Evolutionary conservation across 495 filamentous ascomycete genomes (phyloP).

Genomic region (Penicilliopsis zonata): DNA sequence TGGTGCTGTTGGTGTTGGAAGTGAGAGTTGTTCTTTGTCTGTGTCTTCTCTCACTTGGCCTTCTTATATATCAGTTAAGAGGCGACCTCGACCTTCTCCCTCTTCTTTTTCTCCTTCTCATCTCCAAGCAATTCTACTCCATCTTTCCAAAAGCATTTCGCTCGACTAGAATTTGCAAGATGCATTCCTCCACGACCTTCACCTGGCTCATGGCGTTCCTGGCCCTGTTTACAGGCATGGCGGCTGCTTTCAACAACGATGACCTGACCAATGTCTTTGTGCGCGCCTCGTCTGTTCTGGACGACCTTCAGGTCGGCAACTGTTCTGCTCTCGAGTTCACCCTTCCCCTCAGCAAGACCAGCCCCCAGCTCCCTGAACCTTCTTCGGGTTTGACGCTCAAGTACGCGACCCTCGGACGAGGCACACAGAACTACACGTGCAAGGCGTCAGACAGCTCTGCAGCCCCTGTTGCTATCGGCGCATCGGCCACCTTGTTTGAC

Average conservation of each 20-base stretch:
- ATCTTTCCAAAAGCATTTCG: no score
- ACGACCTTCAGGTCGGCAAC: slow-evolving; percentile 11
- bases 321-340: slow-evolving; percentile 15
- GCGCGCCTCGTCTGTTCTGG: background rate
- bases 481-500: slow-evolving; percentile 57
- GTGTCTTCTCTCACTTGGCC: no score
- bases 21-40: no score
- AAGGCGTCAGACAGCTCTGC: slow-evolving; percentile 13
- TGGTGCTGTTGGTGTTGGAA: no score
- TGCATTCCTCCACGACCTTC: no score
- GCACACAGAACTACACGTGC: slow-evolving; percentile 74
- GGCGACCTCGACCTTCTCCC: no score
- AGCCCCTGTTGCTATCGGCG: slow-evolving; percentile 36
- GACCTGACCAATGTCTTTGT: background rate
- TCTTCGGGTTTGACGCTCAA: slow-evolving; percentile 36
- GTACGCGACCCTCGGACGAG: slow-evolving; percentile 55
- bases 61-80: no score
- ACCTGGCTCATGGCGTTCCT: no score
- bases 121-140: no score
- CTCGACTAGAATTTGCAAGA: no score
- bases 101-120: no score
- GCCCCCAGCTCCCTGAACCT: slow-evolving; percentile 30
- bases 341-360: slow-evolving; percentile 12
- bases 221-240: no score
- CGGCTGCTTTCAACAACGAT: background rate